Evolutionary conservation across 495 filamentous ascomycete genomes (phyloP), one percentile per base, ranked within the genome.

Genomic region (Astrothelium subdiscretum): DNA sequence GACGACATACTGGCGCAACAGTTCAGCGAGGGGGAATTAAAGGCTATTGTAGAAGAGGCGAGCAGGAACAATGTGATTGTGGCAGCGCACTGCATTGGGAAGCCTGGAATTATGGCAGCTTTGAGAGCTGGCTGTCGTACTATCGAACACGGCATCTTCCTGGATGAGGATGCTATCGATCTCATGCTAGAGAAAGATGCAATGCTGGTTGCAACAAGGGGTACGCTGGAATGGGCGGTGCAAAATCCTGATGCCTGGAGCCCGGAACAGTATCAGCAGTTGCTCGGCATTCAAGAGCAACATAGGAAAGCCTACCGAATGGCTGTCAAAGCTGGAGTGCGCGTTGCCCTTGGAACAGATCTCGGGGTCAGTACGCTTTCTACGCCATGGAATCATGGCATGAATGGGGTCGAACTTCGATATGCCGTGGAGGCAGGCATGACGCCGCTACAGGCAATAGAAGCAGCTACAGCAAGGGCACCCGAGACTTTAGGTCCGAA

Each of bases 1-100:
- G 80, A 83, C 48, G 68, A 79, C 59, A 79, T 78, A 15, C 63
- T 73, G 51, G 69, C 75, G 57, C 73, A 74, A 43, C 77, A 82
- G 62, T 81, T 82, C 66, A 77, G 73, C 26, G 69, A 70, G n/a
- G 78, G 75, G 68, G 80, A 83, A 67, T 65, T 83, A 11, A 65
- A 70, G 22, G 71, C 69, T 31, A 81, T 81, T 18, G 79, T 82
- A 10, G 61, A 74, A 11, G 80, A 82, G 66, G 80, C 80, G 11
- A 67, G 62, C 32, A 70, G 80, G 2, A 71, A 74, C 59, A 69
- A 73, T 5, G 70, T 76, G 0, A 71, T 72, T 1, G 77, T 81
- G 15, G 80, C 78, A 0, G 78, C 80, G 3, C 80, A 82, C 58
- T 75, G 73, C 24, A 78, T 80, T 52, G 79, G 80, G 2, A 81